Conservation (phyloP, 1,284 basidiomycete species). For the Phlebopus sp. region DNA sequence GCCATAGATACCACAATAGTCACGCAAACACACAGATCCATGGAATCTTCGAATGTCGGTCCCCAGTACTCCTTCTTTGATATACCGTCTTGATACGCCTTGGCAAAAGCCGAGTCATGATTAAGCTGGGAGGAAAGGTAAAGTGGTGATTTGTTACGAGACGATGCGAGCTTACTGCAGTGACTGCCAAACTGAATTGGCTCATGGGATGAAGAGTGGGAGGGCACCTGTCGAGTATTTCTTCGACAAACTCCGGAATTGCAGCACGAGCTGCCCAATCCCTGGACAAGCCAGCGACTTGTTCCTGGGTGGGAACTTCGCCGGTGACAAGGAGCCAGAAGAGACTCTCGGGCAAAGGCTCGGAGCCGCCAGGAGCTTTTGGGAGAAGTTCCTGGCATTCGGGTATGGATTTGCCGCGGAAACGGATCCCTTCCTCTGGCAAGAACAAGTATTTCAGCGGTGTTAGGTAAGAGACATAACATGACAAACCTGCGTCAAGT, state of each 20-base stretch:
- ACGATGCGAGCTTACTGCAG: slow-evolving; percentile 63
- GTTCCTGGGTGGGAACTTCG: slow-evolving; percentile 86
- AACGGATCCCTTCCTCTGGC: slow-evolving; percentile 92
- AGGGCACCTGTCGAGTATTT: slow-evolving; percentile 90
- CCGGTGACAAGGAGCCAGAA: slow-evolving; percentile 96
- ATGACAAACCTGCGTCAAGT: slow-evolving; percentile 71
- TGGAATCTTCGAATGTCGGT: slow-evolving; percentile 92
- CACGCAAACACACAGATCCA: slow-evolving; percentile 74
- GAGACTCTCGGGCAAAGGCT: slow-evolving; percentile 91
- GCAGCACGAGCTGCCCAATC: slow-evolving; percentile 91
- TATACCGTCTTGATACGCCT: slow-evolving; percentile 90
- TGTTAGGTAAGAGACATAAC: neutral
- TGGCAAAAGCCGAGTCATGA: slow-evolving; percentile 96
- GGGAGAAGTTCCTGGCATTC: slow-evolving; percentile 86
- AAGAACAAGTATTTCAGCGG: slow-evolving; percentile 4
- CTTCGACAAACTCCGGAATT: slow-evolving; percentile 90
- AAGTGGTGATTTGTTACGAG: neutral
- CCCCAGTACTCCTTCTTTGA: slow-evolving; percentile 98
- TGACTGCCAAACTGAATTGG: slow-evolving; percentile 93
- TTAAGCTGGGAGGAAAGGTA: slow-evolving; percentile 60
- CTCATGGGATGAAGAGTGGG: slow-evolving; percentile 96
- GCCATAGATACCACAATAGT: slow-evolving; percentile 2
- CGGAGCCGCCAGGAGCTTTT: slow-evolving; percentile 83
- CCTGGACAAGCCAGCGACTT: slow-evolving; percentile 80
- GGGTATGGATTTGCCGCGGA: slow-evolving; percentile 90